Conservation (phyloP, 108 stramenopile species). For the Cylindrotheca closterium region DNA sequence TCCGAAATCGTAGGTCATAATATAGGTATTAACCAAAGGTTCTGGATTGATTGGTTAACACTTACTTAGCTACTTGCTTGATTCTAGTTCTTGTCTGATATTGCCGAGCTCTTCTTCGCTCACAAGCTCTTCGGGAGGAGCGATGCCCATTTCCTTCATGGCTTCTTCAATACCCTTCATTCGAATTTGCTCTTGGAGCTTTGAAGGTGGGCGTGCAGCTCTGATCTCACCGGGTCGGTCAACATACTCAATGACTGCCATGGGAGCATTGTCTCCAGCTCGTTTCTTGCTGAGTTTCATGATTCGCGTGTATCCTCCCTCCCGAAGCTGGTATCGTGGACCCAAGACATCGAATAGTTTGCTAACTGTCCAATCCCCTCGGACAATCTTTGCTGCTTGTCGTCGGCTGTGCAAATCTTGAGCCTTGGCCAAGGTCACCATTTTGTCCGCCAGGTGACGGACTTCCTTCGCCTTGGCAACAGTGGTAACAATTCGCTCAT, state of each 20-base stretch:
- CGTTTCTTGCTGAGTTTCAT: constrained; percentile 86
- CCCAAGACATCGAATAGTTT: constrained; percentile 96
- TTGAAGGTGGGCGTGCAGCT: constrained; percentile 77
- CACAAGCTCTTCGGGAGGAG: constrained; percentile 25
- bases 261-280: constrained; percentile 92
- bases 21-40: too few species aligned
- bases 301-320: constrained; percentile 97
- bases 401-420: constrained; percentile 54
- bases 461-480: constrained; percentile 95
- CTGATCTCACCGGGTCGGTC: constrained; percentile 94
- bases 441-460: constrained; percentile 86
- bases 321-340: constrained; percentile 89
- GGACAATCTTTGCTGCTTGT: constrained; percentile 60
- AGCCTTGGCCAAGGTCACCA: constrained; percentile 77
- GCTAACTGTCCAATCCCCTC: constrained; percentile 70
- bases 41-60: too few species aligned
- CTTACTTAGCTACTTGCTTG: constrained; percentile 4
- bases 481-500: constrained; percentile 98
- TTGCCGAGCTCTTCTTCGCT: constrained; percentile 21
- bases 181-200: constrained; percentile 19
- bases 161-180: constrained; percentile 26
- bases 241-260: constrained; percentile 99
- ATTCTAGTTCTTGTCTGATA: constrained; percentile 14
- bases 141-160: constrained; percentile 34
- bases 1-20: too few species aligned